Evolutionary conservation across 306 rosid genomes (phyloP), one percentile per base, ranked within the genome.

Genomic region (Leucaena leucocephala): DNA sequence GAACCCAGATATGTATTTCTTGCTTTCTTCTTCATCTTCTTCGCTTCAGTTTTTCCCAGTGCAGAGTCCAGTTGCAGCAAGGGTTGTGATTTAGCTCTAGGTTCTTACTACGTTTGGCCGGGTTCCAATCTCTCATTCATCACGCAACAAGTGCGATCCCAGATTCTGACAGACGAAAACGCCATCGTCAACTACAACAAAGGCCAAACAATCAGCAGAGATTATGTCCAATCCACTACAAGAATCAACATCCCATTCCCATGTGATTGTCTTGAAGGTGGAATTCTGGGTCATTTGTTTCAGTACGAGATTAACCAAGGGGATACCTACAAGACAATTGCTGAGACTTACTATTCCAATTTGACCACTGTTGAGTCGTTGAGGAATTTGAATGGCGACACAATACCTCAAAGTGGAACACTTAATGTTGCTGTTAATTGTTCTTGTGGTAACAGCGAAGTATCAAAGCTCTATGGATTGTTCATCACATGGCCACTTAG

Each of bases 401-500:
- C 19, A 36, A 36, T 40, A n/a, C 71, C 71, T 39, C 15, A 21
- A 38, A 66, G 16, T 66, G 71, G 71, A 39, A 66, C 71, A 4
- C 48, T 66, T 40, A 66, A 17, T 66, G 71, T 66, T 10, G 6
- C 71, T 4, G 22, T 66, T 39, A 66, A 17, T 21, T 66, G 71
- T 66, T 66, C 45, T 9, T 66, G 71, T 66, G 71, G 71, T 40
- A 40, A 66, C 49, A 66, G 71, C 3, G 15, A 39, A 17, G 49
- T 66, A 5, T 66, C 71, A n/a, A 66, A 39, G 1, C 49, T 39
- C 13, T 66, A 66, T 66, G 71, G 71, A 9, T 40, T 66, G 71
- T 66, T 66, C 34, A 66, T 40, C 49, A 66, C 71, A 8, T 66
- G 44, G 49, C 71, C 71, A 8, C 71, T 66, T 39, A 66, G 71